Evolutionary conservation across 73 alveolate genomes (phyloP), one percentile per base, ranked within the genome.

Genomic region (Paramecium sexaurelia): DNA sequence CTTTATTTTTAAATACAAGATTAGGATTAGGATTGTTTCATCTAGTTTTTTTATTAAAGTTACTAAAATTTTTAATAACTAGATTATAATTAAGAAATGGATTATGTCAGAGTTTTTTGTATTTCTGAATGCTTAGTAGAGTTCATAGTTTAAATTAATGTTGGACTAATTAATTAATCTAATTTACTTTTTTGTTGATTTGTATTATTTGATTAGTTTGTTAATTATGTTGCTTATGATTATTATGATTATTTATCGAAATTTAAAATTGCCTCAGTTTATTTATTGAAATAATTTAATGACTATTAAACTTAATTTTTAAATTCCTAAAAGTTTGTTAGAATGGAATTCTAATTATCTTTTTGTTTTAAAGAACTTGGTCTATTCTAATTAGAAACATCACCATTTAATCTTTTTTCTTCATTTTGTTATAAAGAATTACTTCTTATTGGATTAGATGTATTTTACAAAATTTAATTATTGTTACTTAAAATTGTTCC

Each of bases 101-200:
- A 78, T 78, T 78, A 78, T 6, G 75, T 78, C 17, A 78, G 41
- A 1, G 90, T 78, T 43, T 78, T 78, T 40, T 37, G 45, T n/a
- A 78, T 40, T 78, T 78, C 90, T 41, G 90, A 37, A 45, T 78
- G 68, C 41, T 78, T 78, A 39, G 90, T 78, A 17, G 90, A 78
- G 5, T 45, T 78, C 40, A 78, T 78, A 9, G 40, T 78, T 17
- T 37, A 41, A 15, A 78, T 17, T 43, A 19, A 11, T 41, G 75
- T 78, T 41, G 90, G 90, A 43, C 90, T 78, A n/a, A 78, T 78
- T 41, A 78, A 39, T 45, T 78, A 78, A 78, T 78, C 90, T 78
- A 78, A 78, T 78, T 78, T 78, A 24, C 55, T 41, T 43, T 78
- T 78, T 45, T 78, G 22, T 26, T 78, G 24, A 20, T 7, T 33